Base-by-base conservation (phyloP, 2,329 filamentous ascomycete species). In the Penicillium paneum region DNA sequence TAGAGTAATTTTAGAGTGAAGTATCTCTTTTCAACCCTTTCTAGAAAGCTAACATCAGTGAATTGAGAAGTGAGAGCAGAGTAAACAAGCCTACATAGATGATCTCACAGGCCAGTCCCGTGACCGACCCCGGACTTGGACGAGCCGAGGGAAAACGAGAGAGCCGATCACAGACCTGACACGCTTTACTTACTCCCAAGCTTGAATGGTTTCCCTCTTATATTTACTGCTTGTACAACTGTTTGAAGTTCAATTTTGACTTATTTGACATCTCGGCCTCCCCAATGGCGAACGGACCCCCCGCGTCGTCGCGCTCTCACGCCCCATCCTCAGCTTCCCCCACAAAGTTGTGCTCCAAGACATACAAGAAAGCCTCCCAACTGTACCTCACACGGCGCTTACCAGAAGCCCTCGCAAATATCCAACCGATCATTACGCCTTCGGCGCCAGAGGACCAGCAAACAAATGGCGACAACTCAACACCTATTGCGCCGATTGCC, bases 341-440 rank as follows among this genome's bases (percentile, higher is more conserved):
- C 47, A 83, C 87, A 46, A 76, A 75, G 60, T 63, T 75, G 36
- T 76, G 96, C 67, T 94, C 93, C 63, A 94, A 94, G 75, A 89
- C 89, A 29, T 97, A 97, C 77, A 90, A 93, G 62, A 91, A 96
- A 77, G 90, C 94, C 31, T 95, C 91, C 7, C 92, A 94, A 61
- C 83, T 97, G 24, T 99, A 96, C 76, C 82, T 99, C 56, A 99
- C 94, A 73, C 91, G 94, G 73, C 89, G 93, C 44, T 80, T 97
- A 50, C 89, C 91, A 63, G 94, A 99, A 75, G 90, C 93, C 0
- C 81, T 97, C 29, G 89, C 90, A 21, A 91, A 89, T 4, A 83
- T 99, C 49, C 81, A 92, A 44, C 90, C 93, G 8, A 82, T 97
- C 57, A 88, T 99, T 67, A 86, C 83, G 1, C 81, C 86, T 8